phyloP scores from a whole-genome alignment of 2,329 filamentous ascomycete species.

The Chaetomium sp. region DNA sequence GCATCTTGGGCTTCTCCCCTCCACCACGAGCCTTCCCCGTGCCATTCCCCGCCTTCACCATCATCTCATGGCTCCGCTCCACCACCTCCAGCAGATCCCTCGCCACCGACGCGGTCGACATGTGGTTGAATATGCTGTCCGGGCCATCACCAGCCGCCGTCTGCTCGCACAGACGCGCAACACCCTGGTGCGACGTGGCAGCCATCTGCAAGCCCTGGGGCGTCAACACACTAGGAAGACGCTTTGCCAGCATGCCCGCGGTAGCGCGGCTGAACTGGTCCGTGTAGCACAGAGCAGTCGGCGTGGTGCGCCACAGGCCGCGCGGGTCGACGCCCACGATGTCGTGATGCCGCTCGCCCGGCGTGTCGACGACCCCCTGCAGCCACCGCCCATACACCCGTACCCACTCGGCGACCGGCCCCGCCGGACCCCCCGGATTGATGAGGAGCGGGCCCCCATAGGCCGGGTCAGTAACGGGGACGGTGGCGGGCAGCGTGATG shows the following conservation, averaged over 20 bases:
- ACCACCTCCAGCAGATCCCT: conserved; percentile 35
- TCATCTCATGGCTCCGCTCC: conserved; percentile 20
- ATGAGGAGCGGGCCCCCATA: conserved; percentile 46
- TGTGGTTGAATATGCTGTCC: conserved; percentile 14
- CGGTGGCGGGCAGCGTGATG: conserved; percentile 39
- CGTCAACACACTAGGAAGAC: conserved; percentile 4
- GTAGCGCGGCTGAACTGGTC: conserved; percentile 2
- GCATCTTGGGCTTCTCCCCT: conserved; percentile 36
- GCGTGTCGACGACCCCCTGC: conserved; percentile 41
- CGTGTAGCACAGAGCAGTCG: conserved; percentile 43
- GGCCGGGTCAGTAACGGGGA: conserved; percentile 38
- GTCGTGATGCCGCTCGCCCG: conserved; percentile 40
- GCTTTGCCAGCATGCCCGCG: neutral
- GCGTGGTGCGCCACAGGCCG: conserved; percentile 45
- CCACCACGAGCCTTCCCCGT: neutral
- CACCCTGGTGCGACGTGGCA: neutral
- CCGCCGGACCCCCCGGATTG: conserved; percentile 51
- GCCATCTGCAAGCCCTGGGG: neutral
- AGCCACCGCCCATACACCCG: conserved; percentile 36
- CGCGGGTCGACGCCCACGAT: conserved; percentile 52
- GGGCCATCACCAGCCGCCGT: neutral
- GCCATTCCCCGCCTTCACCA: neutral
- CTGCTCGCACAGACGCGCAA: conserved; percentile 5
- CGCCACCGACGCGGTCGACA: conserved; percentile 33
- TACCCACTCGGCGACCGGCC: conserved; percentile 42